These are phyloP conservation scores for Aspergillus sp. DNA, from an alignment of 2,329 filamentous ascomycete species.

Conservation along the genomic window DNA sequence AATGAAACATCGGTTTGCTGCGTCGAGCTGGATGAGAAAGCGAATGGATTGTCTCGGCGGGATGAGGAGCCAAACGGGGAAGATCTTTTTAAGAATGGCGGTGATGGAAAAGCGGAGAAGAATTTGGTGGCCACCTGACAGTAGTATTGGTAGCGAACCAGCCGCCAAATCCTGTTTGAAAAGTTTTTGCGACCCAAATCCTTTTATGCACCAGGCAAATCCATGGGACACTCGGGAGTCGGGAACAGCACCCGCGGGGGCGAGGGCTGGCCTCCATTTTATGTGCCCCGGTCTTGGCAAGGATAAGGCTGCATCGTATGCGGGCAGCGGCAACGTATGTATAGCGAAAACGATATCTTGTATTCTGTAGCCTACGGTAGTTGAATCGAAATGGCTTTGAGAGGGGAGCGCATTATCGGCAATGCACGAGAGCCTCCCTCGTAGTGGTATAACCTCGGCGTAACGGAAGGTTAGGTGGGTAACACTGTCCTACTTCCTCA, in stretches of 20 bases:
- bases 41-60: neutral
- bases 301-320: constrained; percentile 1
- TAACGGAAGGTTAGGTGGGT: neutral
- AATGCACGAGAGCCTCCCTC: neutral
- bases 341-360: neutral
- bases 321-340: neutral
- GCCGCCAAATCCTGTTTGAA: neutral
- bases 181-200: constrained; percentile 3
- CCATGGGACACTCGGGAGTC: constrained; percentile 1
- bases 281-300: constrained; percentile 3
- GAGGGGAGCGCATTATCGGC: neutral
- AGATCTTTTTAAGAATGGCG: neutral
- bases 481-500: neutral
- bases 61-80: neutral
- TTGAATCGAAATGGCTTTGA: too few relatives aligned
- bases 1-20: neutral
- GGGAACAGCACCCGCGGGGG: neutral
- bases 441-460: neutral
- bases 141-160: neutral
- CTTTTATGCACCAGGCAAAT: neutral
- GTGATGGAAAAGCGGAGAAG: constrained; percentile 5
- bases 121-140: constrained; percentile 8
- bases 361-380: neutral
- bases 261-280: constrained; percentile 1
- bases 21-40: neutral